These are phyloP conservation scores for Trametes pubescens DNA, from an alignment of 1,284 basidiomycete genomes.

Conservation along the genomic window DNA sequence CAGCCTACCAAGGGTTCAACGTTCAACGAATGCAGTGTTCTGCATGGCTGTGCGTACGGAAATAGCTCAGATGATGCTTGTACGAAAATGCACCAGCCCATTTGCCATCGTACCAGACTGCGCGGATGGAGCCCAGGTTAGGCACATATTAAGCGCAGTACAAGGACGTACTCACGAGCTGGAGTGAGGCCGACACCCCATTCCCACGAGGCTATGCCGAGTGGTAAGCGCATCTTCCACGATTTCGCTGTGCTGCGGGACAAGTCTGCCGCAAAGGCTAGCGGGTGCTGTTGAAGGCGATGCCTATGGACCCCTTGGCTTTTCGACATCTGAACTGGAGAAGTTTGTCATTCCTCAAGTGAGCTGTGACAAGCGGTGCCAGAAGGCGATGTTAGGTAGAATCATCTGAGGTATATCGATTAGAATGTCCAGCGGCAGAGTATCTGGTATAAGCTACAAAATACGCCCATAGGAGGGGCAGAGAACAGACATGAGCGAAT, in stretches of 20 bases:
- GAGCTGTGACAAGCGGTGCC: too few species aligned
- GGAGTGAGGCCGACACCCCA: neutral
- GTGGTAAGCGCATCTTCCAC: neutral
- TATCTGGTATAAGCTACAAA: slow-evolving; percentile 3
- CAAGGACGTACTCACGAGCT: neutral
- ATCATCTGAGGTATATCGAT: neutral
- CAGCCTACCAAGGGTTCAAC: too few species aligned
- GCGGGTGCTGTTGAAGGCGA: neutral
- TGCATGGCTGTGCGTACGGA: neutral
- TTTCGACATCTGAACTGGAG: too few species aligned
- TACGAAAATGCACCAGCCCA: neutral
- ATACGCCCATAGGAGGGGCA: neutral
- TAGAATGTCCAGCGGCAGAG: neutral
- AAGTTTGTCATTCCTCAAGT: too few species aligned
- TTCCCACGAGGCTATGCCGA: neutral
- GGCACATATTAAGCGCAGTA: neutral
- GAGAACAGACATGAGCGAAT: neutral
- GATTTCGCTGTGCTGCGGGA: neutral
- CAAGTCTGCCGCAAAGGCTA: neutral
- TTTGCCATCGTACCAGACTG: neutral
- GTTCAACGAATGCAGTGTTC: too few species aligned
- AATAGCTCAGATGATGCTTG: neutral
- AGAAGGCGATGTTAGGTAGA: neutral
- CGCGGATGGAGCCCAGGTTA: neutral
- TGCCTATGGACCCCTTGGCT: too few species aligned